Base-by-base conservation (phyloP, 1,139 yeast genomes). In the Pichia sp. region DNA sequence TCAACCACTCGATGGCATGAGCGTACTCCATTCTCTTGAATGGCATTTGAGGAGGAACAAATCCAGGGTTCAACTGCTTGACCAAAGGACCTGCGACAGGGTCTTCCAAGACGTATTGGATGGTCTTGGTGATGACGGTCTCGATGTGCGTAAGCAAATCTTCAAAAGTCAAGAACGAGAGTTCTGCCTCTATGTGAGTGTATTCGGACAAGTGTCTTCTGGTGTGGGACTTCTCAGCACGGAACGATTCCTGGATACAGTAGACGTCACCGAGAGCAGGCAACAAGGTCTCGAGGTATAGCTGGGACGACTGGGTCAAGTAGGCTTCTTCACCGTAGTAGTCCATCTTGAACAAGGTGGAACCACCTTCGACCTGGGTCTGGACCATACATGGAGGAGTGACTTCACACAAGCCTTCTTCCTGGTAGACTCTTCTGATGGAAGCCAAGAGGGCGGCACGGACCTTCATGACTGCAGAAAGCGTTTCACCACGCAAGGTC, bases 331-430 rank as follows among this genome's bases (percentile, higher is more conserved):
- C 96, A 51, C 97, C 98, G 70, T 95, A 95, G 77, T 95, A 95
- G 71, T 89, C 87, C 78, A 95, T 78, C 66, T 86, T 84, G 77
- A 95, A 95, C 69, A 95, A 79, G 16, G 99, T 95, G 38, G 97
- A 87, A 54, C 99, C 99, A 71, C 99, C 99, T 77, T 95, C 99
- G 58, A 95, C 99, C 77, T 93, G 98, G 47, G 97, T 92, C 76
- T 95, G 99, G 57, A 95, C 99, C 98, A 95, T 92, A 75, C 98
- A 92, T 67, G 99, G 99, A 50, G 99, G 98, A 42, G 98, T 93
- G 58, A 95, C 97, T 77, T 95, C 99, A 48, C 83, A 75, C 56
- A 90, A 70, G 45, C 83, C 81, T 74, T 87, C 92, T 66, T 90
- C 95, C 38, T 72, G 76, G 69, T 80, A 92, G 58, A 87, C 87